phyloP scores from a whole-genome alignment of 2,329 filamentous ascomycete genomes.

The Trichoderma polysporum region DNA sequence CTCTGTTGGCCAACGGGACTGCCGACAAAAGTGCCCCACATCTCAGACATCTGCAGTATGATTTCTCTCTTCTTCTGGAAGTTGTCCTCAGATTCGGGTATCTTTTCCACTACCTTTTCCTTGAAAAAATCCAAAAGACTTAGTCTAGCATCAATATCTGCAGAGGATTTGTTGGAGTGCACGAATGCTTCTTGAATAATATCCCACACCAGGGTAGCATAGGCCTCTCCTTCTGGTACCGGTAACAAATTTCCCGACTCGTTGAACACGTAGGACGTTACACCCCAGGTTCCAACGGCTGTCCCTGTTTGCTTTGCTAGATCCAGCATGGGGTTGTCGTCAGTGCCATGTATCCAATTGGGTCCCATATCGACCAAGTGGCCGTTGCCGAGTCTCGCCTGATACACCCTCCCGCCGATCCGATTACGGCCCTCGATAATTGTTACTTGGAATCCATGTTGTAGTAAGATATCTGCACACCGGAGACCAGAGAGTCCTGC shows the following conservation, averaged over 20 bases:
- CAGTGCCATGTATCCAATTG: constrained; percentile 79
- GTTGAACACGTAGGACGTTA: constrained; percentile 55
- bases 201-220: constrained; percentile 61
- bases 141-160: constrained; percentile 46
- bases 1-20: constrained; percentile 64
- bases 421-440: constrained; percentile 67
- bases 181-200: constrained; percentile 68
- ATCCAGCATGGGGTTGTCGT: constrained; percentile 67
- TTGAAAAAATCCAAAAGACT: constrained; percentile 57
- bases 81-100: constrained; percentile 45
- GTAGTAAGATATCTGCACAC: constrained; percentile 66
- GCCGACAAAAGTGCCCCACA: constrained; percentile 72
- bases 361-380: constrained; percentile 61
- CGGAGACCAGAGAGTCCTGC: constrained; percentile 70
- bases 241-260: constrained; percentile 54
- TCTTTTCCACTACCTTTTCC: constrained; percentile 44
- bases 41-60: constrained; percentile 56
- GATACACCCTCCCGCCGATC: constrained; percentile 63
- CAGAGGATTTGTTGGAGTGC: constrained; percentile 58
- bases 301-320: constrained; percentile 63
- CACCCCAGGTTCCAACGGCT: constrained; percentile 48
- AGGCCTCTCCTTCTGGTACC: constrained; percentile 44
- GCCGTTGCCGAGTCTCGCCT: constrained; percentile 49
- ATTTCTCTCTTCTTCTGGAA: constrained; percentile 43
- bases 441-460: constrained; percentile 65